Percentiles rank a stretch among this genome's conserved stretches.
phyloP scores from a whole-genome alignment of 1,139 yeast genomes.

The Scheffersomyces stambukii region DNA sequence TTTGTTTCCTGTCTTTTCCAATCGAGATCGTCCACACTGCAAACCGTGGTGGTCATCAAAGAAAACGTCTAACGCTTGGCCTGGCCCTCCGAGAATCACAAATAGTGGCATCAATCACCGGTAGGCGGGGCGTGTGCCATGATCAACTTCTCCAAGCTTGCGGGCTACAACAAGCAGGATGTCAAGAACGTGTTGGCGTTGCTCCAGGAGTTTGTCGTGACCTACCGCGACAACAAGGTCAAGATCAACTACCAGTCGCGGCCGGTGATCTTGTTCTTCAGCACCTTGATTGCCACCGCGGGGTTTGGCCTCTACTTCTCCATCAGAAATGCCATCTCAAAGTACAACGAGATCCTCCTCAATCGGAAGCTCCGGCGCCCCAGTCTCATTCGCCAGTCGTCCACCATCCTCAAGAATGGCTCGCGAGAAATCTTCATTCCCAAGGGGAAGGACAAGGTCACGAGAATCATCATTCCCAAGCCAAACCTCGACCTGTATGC shows the following conservation, averaged over 20 bases:
- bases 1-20: too few relatives aligned
- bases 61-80: too few relatives aligned
- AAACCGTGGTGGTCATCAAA: too few relatives aligned
- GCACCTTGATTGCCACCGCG: conserved; percentile 40
- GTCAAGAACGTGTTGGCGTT: conserved; percentile 29
- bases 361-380: conserved; percentile 31
- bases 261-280: conserved; percentile 42
- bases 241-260: conserved; percentile 41
- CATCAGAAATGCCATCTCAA: conserved; percentile 26
- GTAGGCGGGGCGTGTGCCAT: conserved; percentile 17
- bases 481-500: conserved; percentile 61
- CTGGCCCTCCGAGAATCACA: too few relatives aligned
- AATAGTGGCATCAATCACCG: too few relatives aligned
- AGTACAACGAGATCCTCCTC: conserved; percentile 28
- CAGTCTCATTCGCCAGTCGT: conserved; percentile 38
- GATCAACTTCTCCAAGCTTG: conserved; percentile 34
- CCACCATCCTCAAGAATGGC: conserved; percentile 48
- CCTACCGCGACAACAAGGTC: conserved; percentile 36
- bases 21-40: too few relatives aligned
- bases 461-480: conserved; percentile 53
- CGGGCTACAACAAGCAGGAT: conserved; percentile 33
- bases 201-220: conserved; percentile 34
- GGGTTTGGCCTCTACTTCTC: conserved; percentile 40
- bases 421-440: conserved; percentile 54
- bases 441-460: conserved; percentile 37